These are phyloP conservation scores for Hypoxylon intermedium DNA, from an alignment of 495 filamentous ascomycete genomes.

Conservation along the genomic window DNA sequence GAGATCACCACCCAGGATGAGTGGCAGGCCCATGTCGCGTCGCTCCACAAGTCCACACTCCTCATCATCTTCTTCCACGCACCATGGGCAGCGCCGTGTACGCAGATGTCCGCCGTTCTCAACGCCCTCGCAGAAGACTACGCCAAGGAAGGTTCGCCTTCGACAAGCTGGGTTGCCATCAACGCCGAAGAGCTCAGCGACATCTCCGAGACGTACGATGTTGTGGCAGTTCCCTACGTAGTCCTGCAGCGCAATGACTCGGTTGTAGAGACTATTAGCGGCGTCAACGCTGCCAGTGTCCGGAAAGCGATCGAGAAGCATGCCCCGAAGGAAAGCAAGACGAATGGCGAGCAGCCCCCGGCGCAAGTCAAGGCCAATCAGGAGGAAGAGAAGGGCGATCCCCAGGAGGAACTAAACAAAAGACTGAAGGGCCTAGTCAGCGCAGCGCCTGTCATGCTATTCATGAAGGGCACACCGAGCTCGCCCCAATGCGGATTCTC, in stretches of 20 bases:
- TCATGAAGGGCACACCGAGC: constrained; percentile 92
- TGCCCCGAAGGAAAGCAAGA: constrained; percentile 45
- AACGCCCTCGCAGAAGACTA: constrained; percentile 83
- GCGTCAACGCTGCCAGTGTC: constrained; percentile 84
- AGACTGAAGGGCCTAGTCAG: constrained; percentile 82
- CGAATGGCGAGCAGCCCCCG: neutral
- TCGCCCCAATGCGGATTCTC: constrained; percentile 95
- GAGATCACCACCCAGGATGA: constrained; percentile 73
- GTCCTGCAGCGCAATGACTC: constrained; percentile 75
- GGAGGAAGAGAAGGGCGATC: constrained; percentile 3
- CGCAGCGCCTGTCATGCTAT: constrained; percentile 96
- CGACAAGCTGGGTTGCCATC: constrained; percentile 82
- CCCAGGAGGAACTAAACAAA: constrained; percentile 78
- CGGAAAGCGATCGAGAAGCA: constrained; percentile 83
- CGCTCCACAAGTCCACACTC: constrained; percentile 70
- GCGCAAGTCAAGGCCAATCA: constrained; percentile 8
- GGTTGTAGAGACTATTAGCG: constrained; percentile 80
- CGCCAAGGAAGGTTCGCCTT: constrained; percentile 66
- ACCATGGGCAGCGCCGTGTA: constrained; percentile 95
- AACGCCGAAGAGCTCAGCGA: constrained; percentile 90
- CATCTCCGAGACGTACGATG: constrained; percentile 86
- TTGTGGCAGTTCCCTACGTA: constrained; percentile 90
- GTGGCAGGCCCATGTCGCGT: constrained; percentile 69
- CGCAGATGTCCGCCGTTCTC: constrained; percentile 90
- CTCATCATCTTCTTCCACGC: constrained; percentile 92